A percentile compares a stretch with the other conserved stretches of the same genome.
Conservation (phyloP, 2,329 filamentous ascomycete species). For the Xylaria arbuscula region DNA sequence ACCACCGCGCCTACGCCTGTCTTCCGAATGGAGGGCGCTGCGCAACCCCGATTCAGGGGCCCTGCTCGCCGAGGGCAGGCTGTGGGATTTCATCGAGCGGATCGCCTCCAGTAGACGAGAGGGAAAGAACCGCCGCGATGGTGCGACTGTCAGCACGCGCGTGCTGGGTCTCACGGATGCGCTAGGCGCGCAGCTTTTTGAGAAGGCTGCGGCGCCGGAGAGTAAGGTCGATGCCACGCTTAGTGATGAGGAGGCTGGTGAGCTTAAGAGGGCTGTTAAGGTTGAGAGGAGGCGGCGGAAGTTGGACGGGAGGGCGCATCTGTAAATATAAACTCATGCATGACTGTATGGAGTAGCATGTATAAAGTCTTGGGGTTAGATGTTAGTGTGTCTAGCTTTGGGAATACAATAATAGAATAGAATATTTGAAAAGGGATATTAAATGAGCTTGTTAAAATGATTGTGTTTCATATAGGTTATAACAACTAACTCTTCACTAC, state of each 20-base stretch:
- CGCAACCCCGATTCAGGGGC: constrained; percentile 70
- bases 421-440: too few relatives aligned
- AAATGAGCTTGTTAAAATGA: too few relatives aligned
- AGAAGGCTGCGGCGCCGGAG: constrained; percentile 58
- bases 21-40: constrained; percentile 78
- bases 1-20: constrained; percentile 72
- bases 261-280: constrained; percentile 57
- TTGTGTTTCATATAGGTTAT: too few relatives aligned
- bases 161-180: constrained; percentile 82
- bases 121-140: constrained; percentile 96
- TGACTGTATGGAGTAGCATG: neutral
- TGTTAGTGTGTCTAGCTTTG: neutral
- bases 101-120: constrained; percentile 86
- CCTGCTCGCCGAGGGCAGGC: constrained; percentile 75
- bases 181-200: constrained; percentile 77
- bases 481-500: too few relatives aligned
- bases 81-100: constrained; percentile 93
- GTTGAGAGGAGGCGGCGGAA: constrained; percentile 61
- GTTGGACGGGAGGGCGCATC: constrained; percentile 62
- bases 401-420: neutral
- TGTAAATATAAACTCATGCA: constrained; percentile 50
- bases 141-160: constrained; percentile 84
- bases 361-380: neutral
- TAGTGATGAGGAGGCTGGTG: constrained; percentile 62
- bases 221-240: constrained; percentile 56